Evolutionary conservation across 108 stramenopile genomes (phyloP).

Genomic region (Licmophora abbreviata): DNA sequence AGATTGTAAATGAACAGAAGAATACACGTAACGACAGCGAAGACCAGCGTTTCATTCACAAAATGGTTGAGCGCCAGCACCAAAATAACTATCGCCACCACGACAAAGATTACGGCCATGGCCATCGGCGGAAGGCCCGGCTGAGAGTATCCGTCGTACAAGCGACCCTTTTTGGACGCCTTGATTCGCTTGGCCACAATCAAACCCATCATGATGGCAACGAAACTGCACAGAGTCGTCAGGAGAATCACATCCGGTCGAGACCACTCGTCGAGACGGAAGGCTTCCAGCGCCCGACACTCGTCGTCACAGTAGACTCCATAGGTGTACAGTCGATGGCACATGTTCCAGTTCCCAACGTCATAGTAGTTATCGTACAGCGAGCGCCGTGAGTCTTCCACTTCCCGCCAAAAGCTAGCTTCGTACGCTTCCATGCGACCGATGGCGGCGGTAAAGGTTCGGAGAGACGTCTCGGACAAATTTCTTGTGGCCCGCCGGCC

Average conservation of each 20-base stretch:
- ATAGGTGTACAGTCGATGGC: constrained; percentile 69
- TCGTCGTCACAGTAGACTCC: constrained; percentile 80
- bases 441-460: no score
- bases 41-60: constrained; percentile 79
- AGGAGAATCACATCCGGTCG: constrained; percentile 73
- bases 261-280: constrained; percentile 77
- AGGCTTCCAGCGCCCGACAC: constrained; percentile 66
- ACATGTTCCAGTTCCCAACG: constrained; percentile 75
- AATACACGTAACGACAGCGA: constrained; percentile 77
- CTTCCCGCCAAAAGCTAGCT: constrained; percentile 33
- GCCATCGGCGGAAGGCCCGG: constrained; percentile 64
- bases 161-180: constrained; percentile 22
- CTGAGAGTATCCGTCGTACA: constrained; percentile 16
- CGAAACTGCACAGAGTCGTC: constrained; percentile 72
- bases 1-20: constrained; percentile 85
- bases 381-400: constrained; percentile 10
- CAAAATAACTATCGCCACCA: constrained; percentile 50
- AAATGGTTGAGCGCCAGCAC: constrained; percentile 66
- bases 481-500: no score
- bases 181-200: constrained; percentile 76
- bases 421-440: no score
- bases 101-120: constrained; percentile 61
- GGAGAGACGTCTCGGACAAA: no score
- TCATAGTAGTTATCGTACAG: constrained; percentile 45
- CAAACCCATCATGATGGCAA: constrained; percentile 79